Evolutionary conservation across 768 basidiomycete genomes (phyloP), one percentile per base, ranked within the genome.

Genomic region (Lactifluus echinatus): DNA sequence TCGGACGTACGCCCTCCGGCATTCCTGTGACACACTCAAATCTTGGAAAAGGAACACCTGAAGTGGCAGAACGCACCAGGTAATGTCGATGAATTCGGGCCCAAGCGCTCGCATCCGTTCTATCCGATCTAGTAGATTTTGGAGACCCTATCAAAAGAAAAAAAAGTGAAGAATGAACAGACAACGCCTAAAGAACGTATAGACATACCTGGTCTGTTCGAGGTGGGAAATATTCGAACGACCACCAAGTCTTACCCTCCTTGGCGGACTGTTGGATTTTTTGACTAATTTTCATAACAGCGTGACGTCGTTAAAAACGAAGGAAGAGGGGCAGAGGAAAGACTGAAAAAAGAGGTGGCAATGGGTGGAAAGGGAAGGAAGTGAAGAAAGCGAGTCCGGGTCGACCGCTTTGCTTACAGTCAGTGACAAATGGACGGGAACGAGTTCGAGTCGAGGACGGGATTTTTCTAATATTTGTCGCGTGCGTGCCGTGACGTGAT

Each of bases 31-130:
- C n/a, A n/a, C n/a, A 15, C 48, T 55, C 65, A 33, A 59, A 50
- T 14, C 15, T 21, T 52, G 12, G 19, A 36, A 31, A 21, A 50
- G 49, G 42, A 53, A 45, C 12, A 19, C 24, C 23, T 31, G 3
- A 44, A 62, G 59, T 53, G 52, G 42, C 50, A 11, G 57, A 23
- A 51, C 66, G 58, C 59, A 84, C 92, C 92, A 98, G 69, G 95
- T 98, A 67, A 98, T 95, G 70, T 98, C 95, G 65, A 98, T 88
- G 69, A 99, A 99, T 70, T 96, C 95, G 8, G 96, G 96, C 2
- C 96, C 95, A 34, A 96, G 74, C 8, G 82, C 81, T 52, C 93
- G 81, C 96, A 99, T 98, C 62, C 94, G 90, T 71, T 98, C 95
- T 74, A 99, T 98, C 66, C 96, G 93, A 72, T 97, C 94, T 59